These are phyloP conservation scores for Lachnellula arida DNA, from an alignment of 2,329 filamentous ascomycete genomes.

Conservation along the genomic window DNA sequence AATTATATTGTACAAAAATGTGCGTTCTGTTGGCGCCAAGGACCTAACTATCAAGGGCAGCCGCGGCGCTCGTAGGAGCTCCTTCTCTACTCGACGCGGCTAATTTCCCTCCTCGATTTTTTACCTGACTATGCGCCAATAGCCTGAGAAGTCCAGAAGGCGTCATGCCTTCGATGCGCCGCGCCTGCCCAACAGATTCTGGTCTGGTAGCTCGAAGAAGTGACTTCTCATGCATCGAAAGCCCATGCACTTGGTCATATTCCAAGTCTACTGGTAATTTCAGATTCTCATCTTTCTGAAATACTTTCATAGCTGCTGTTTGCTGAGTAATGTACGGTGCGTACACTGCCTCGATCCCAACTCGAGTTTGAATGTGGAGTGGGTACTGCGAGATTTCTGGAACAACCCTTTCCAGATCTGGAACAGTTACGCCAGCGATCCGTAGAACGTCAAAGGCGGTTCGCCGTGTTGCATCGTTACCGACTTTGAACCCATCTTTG, in stretches of 20 bases:
- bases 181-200: conserved; percentile 83
- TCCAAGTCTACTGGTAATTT: conserved; percentile 69
- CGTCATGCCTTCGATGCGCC: conserved; percentile 76
- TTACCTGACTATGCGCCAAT: conserved; percentile 51
- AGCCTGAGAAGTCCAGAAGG: conserved; percentile 56
- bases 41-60: not conserved
- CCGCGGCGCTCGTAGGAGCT: not conserved
- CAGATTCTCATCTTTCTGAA: conserved; percentile 73
- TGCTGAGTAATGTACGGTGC: conserved; percentile 81
- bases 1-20: not conserved
- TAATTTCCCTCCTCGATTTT: conserved; percentile 4
- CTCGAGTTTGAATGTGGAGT: conserved; percentile 57
- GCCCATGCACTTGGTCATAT: conserved; percentile 66
- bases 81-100: not conserved
- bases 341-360: conserved; percentile 79
- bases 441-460: conserved; percentile 77
- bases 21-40: not conserved
- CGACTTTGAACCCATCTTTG: conserved; percentile 62
- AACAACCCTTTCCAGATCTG: conserved; percentile 53
- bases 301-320: conserved; percentile 56
- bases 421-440: conserved; percentile 54
- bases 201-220: conserved; percentile 67
- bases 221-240: conserved; percentile 75
- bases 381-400: conserved; percentile 52
- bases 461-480: conserved; percentile 60